Evolutionary conservation across 345 rosid genomes (phyloP).

Genomic region (Euphorbia tirucalli): DNA sequence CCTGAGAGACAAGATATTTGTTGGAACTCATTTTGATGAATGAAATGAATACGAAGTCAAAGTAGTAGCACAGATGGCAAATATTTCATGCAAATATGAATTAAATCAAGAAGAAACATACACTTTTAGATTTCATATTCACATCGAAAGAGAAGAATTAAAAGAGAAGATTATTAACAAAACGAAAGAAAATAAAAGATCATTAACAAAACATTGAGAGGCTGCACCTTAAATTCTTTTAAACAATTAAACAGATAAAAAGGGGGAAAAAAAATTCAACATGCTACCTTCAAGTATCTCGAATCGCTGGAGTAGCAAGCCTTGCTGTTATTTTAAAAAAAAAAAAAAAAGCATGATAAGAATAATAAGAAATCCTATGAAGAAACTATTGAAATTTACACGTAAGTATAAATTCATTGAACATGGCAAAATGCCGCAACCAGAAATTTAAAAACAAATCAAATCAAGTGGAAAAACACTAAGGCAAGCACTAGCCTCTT

Average conservation of each 20-base stretch:
- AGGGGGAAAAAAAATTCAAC: background rate
- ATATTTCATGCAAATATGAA: background rate
- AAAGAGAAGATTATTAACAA: background rate
- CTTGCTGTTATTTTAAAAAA: slow-evolving; percentile 44
- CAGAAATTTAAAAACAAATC: background rate
- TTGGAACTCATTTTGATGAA: background rate
- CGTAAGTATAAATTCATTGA: background rate
- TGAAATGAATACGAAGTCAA: background rate
- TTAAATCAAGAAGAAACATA: background rate
- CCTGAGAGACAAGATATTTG: slow-evolving; percentile 26
- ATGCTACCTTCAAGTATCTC: slow-evolving; percentile 59
- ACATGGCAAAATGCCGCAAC: background rate
- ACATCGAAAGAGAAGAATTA: background rate
- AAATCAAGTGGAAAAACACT: background rate
- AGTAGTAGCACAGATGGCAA: background rate
- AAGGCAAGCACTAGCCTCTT: slow-evolving; percentile 35
- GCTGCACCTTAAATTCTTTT: background rate
- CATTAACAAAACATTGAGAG: background rate
- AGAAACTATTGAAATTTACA: background rate
- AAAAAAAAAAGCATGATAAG: background rate
- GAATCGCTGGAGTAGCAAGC: slow-evolving; percentile 52
- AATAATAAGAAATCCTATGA: background rate
- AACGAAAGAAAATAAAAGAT: too few species aligned
- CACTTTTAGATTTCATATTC: background rate
- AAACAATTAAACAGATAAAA: background rate